Evolutionary conservation across 2,329 filamentous ascomycete species (phyloP).

Genomic region (Penicillium sp.): DNA sequence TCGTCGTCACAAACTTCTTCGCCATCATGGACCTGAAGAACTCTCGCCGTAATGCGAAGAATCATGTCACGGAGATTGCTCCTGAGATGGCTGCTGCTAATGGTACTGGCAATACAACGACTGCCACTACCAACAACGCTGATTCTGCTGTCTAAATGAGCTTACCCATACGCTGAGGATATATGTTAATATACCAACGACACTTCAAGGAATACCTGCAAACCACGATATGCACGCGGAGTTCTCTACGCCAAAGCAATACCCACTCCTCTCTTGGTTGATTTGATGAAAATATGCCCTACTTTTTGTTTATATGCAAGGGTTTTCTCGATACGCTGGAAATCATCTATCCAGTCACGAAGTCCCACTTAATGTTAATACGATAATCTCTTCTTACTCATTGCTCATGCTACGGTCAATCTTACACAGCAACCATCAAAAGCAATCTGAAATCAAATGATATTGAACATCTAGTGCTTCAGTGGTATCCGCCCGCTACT

Average conservation of each 20-base stretch:
- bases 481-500: too few species aligned
- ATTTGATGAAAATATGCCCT: conserved; percentile 3
- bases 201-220: not conserved
- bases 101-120: not conserved
- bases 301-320: not conserved
- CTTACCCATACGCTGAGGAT: not conserved
- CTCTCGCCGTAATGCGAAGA: conserved; percentile 16
- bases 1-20: conserved; percentile 24
- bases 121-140: not conserved
- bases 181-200: not conserved
- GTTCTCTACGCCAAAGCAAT: not conserved
- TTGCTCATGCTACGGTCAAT: not conserved
- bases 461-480: too few species aligned
- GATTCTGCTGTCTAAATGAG: conserved; percentile 1
- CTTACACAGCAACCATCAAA: not conserved
- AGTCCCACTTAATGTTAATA: conserved; percentile 5
- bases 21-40: conserved; percentile 23
- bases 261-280: not conserved
- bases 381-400: not conserved
- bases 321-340: not conserved
- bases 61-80: not conserved
- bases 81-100: not conserved
- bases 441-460: not conserved
- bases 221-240: not conserved
- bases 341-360: not conserved